Evolutionary conservation across 495 filamentous ascomycete genomes (phyloP).

Genomic region (Annulohypoxylon nitens): DNA sequence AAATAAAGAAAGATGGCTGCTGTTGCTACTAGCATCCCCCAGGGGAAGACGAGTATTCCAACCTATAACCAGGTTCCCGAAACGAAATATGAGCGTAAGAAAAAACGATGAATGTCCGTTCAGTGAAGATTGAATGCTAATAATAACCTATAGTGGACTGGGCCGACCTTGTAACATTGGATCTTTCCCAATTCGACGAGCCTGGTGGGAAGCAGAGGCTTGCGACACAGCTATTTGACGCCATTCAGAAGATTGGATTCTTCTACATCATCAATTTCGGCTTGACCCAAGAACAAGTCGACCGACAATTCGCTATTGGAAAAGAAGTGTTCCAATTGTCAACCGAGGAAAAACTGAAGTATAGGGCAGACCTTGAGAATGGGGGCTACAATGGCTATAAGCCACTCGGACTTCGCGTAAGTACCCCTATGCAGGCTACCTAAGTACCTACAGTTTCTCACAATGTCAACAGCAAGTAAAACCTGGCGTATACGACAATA

Average conservation of each 20-base stretch:
- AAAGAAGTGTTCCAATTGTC: slow-evolving; percentile 68
- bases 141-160: slow-evolving; percentile 57
- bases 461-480: slow-evolving; percentile 55
- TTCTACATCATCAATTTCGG: slow-evolving; percentile 73
- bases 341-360: slow-evolving; percentile 61
- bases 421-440: not conserved
- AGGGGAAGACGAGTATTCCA: slow-evolving; percentile 43
- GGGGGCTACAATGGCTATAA: slow-evolving; percentile 54
- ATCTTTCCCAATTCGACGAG: slow-evolving; percentile 66
- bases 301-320: slow-evolving; percentile 71
- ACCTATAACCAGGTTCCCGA: slow-evolving; percentile 56
- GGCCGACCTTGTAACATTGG: slow-evolving; percentile 70
- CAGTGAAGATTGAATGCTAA: slow-evolving; percentile 4
- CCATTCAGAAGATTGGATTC: slow-evolving; percentile 68
- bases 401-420: slow-evolving; percentile 50
- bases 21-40: slow-evolving; percentile 37
- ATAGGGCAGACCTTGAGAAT: slow-evolving; percentile 49
- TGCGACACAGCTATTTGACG: slow-evolving; percentile 68
- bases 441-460: slow-evolving; percentile 8
- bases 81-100: slow-evolving; percentile 56
- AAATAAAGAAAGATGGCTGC: slow-evolving; percentile 43
- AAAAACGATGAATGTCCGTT: not conserved
- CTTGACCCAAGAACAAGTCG: slow-evolving; percentile 69
- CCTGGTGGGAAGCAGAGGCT: slow-evolving; percentile 68
- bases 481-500: slow-evolving; percentile 60